Base-by-base conservation (phyloP, 1,284 basidiomycete species). In the Peniophora sp. region DNA sequence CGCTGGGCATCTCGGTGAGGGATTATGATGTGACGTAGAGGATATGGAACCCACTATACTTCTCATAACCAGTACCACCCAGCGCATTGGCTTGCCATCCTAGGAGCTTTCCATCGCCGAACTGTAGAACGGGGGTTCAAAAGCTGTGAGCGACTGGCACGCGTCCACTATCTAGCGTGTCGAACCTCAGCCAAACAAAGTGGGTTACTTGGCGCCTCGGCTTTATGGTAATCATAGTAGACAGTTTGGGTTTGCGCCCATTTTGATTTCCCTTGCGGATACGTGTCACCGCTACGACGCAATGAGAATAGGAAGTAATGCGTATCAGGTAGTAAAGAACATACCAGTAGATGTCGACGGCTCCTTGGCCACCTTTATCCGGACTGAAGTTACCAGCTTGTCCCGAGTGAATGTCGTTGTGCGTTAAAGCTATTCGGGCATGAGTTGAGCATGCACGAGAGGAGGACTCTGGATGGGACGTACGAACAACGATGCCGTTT, bases 31-130 rank as follows among this genome's bases (percentile, higher is more conserved):
- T 5, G 8, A 41, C 37, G 37, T 8, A 41, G 8, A 41, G n/a
- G 27, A 32, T 32, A 5, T 32, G 32, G 14, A 2, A 58, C 72
- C 55, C 49, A 73, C 73, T 69, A 54, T 67, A 75, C 57, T 72
- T 72, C 54, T 77, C 75, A 55, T 75, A 77, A 12, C 75, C 75
- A 23, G 74, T 75, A 9, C 74, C 73, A 22, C 71, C 71, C 24
- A 65, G 63, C 9, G 61, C 49, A 8, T 57, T 64, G 15, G 60
- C 57, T 3, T 69, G 73, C 75, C 75, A 77, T 12, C 68, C 63
- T 8, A 75, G 61, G 24, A 77, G 60, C 47, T 67, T 75, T 3
- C 74, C 75, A 34, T 74, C 75, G 18, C 73, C 74, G 50, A 77
- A 75, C 73, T 76, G 52, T 5, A 15, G n/a, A n/a, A n/a, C n/a